phyloP scores from a whole-genome alignment of 495 filamentous ascomycete species.

The Stereocaulon alpinum region DNA sequence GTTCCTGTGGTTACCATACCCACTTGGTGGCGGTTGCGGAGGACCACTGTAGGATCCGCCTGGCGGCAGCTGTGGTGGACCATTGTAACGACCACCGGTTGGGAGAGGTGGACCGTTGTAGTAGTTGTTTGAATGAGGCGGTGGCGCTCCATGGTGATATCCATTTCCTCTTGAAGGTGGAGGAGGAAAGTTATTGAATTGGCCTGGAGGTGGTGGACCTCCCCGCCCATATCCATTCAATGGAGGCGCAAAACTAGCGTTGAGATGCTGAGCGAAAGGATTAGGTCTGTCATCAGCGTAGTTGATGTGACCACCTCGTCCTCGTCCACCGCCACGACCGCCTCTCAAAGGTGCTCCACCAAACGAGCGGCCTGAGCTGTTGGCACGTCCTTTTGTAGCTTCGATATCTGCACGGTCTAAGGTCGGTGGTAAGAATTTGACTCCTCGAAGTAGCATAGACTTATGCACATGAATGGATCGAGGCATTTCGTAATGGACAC shows the following conservation, averaged over 20 bases:
- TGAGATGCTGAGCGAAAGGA: slow-evolving; percentile 45
- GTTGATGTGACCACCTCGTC: slow-evolving; percentile 44
- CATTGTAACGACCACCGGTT: slow-evolving; percentile 7
- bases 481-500: slow-evolving; percentile 78
- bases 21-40: slow-evolving; percentile 6
- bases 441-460: slow-evolving; percentile 84
- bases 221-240: slow-evolving; percentile 14
- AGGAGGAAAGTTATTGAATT: slow-evolving; percentile 10
- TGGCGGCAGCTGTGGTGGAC: slow-evolving; percentile 14
- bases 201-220: slow-evolving; percentile 14
- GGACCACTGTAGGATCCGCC: slow-evolving; percentile 5
- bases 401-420: slow-evolving; percentile 66
- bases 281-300: slow-evolving; percentile 38
- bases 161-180: slow-evolving; percentile 1
- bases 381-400: slow-evolving; percentile 48
- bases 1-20: slow-evolving; percentile 2
- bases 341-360: slow-evolving; percentile 52
- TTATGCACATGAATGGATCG: slow-evolving; percentile 64
- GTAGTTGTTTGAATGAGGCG: slow-evolving; percentile 8
- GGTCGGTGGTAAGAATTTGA: slow-evolving; percentile 56
- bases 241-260: slow-evolving; percentile 39
- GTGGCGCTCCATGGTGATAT: slow-evolving; percentile 8
- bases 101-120: slow-evolving; percentile 13
- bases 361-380: slow-evolving; percentile 48
- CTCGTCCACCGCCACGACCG: slow-evolving; percentile 30